Conservation (phyloP, 176 grass and related monocot genomes). For the Raddia guianensis region DNA sequence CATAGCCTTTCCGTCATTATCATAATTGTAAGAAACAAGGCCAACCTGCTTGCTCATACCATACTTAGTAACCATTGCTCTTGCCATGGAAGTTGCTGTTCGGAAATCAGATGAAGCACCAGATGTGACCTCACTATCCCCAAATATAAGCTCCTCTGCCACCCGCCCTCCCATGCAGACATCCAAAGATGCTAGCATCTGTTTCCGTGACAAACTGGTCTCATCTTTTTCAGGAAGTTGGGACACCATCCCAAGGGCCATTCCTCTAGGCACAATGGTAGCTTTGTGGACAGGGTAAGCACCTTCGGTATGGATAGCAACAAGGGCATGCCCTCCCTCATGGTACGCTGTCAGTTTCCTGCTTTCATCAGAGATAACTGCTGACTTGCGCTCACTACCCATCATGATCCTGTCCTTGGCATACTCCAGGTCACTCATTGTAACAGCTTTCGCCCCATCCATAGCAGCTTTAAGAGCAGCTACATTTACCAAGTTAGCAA, state of each 20-base stretch:
- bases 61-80: slow-evolving; percentile 90
- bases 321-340: slow-evolving; percentile 95
- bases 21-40: slow-evolving; percentile 83
- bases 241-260: slow-evolving; percentile 84
- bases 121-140: slow-evolving; percentile 88
- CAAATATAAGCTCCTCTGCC: slow-evolving; percentile 97
- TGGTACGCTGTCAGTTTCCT: slow-evolving; percentile 88
- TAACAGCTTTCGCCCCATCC: slow-evolving; percentile 90
- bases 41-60: slow-evolving; percentile 95
- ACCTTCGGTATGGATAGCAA: slow-evolving; percentile 87
- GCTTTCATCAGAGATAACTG: slow-evolving; percentile 81
- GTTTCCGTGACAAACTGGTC: slow-evolving; percentile 86
- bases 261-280: slow-evolving; percentile 90
- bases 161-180: slow-evolving; percentile 92
- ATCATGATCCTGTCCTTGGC: slow-evolving; percentile 96
- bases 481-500: slow-evolving; percentile 94
- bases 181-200: slow-evolving; percentile 86
- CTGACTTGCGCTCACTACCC: slow-evolving; percentile 93
- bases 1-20: slow-evolving; percentile 81
- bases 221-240: slow-evolving; percentile 96
- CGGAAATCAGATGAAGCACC: slow-evolving; percentile 81
- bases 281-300: slow-evolving; percentile 90
- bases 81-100: slow-evolving; percentile 76
- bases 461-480: slow-evolving; percentile 93
- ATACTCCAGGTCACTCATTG: slow-evolving; percentile 83